Evolutionary conservation across 805 yeast species (phyloP).

Genomic region (Saturnispora kantuleensis): DNA sequence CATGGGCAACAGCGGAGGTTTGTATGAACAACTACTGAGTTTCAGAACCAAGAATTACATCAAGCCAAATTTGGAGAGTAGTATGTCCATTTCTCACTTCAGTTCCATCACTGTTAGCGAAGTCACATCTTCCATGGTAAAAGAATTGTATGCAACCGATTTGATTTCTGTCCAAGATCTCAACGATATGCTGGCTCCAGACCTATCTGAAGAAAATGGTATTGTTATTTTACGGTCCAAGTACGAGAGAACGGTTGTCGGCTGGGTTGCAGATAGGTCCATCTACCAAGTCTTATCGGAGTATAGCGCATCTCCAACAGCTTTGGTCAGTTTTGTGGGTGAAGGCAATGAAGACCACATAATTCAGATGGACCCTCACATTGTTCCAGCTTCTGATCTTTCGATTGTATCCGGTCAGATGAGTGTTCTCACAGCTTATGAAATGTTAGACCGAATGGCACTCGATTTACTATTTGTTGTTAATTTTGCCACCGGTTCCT

Average conservation of each 20-base stretch:
- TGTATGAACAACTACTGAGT: conserved; percentile 52
- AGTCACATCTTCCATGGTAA: neutral
- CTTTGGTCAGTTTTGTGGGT: neutral
- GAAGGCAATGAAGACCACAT: neutral
- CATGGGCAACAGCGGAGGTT: conserved; percentile 36
- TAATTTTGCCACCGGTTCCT: neutral
- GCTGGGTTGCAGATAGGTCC: neutral
- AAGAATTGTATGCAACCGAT: conserved; percentile 1
- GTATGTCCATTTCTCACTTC: conserved; percentile 6
- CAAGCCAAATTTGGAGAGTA: conserved; percentile 29
- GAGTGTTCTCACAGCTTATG: conserved; percentile 2
- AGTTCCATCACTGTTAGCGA: conserved; percentile 3
- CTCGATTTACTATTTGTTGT: neutral
- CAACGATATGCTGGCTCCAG: neutral
- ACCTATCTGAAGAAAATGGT: neutral
- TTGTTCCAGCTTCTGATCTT: neutral
- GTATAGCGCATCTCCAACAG: neutral
- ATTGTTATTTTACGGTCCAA: conserved; percentile 3
- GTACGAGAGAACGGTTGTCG: neutral
- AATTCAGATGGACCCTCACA: neutral
- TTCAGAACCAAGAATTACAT: conserved; percentile 33
- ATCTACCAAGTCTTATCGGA: neutral
- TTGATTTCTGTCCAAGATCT: neutral
- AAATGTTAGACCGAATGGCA: conserved; percentile 6
- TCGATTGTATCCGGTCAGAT: neutral